Base-by-base conservation (phyloP, 108 stramenopile genomes). In the Pseudonitzschia multiseries region DNA sequence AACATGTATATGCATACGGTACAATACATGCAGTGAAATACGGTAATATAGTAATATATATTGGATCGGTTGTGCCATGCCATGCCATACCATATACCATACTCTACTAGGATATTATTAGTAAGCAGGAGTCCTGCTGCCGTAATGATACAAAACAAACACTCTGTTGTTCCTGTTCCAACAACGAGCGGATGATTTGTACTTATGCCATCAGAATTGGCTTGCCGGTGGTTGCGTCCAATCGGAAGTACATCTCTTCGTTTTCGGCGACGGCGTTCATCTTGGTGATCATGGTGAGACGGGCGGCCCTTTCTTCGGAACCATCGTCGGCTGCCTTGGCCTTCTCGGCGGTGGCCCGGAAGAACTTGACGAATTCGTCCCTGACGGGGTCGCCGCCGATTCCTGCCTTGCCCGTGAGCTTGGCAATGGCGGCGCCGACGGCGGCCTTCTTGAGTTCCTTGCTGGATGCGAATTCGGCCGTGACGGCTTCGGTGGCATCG, bases 401-500 rank as follows among this genome's bases (percentile, higher is more conserved):
- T 20, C 61, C 81, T 13, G 17, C 42, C 36, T 65, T 73, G 18
- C 88, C 88, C 65, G 88, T 88, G 43, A 92, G 71, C 74, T 86
- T 83, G 76, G 81, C 69, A 57, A 94, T 83, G 53, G 93, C 93
- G 40, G 80, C 54, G 69, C 83, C 80, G 68, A 92, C 62, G 22
- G 90, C 86, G 60, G 87, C 86, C 82, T 90, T 89, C 76, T 94
- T 89, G 63, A 94, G 68, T 1, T 68, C 77, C 79, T 87, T 86
- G 62, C 78, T 74, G 13, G 87, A 57, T 26, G 78, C 40, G 76
- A 94, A 94, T 52, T 84, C 70, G 28, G 76, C 79, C 22, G 82
- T 87, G 57, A 94, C 93, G 44, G 84, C 72, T n/a, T 74, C 86
- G 17, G 90, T 91, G 54, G 93, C 93, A 64, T 91, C 93, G 26